phyloP scores from a whole-genome alignment of 805 yeast genomes.

The Phaffomyces opuntiae region DNA sequence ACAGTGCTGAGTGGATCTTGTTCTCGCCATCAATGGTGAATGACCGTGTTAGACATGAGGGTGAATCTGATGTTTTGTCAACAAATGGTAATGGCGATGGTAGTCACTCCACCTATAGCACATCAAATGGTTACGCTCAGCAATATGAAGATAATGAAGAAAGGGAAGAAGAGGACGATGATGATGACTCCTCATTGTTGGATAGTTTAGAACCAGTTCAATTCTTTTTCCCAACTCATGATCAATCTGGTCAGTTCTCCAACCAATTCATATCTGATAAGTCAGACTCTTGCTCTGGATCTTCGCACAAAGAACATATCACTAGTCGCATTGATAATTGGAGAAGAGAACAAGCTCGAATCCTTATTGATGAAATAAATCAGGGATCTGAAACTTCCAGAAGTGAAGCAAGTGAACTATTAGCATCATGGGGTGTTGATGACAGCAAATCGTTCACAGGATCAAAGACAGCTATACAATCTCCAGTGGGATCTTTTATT shows the following conservation, averaged over 20 bases:
- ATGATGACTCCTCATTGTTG: constrained; percentile 22
- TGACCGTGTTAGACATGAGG: background rate
- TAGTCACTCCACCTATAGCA: background rate
- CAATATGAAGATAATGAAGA: constrained; percentile 2
- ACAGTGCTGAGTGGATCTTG: constrained; percentile 21
- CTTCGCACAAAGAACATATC: constrained; percentile 16
- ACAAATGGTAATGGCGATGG: constrained; percentile 9
- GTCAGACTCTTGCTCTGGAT: constrained; percentile 1
- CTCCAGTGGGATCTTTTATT: constrained; percentile 1
- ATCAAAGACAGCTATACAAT: background rate
- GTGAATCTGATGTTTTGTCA: constrained; percentile 13
- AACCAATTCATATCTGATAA: background rate
- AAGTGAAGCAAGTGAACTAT: constrained; percentile 15
- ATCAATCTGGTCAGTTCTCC: constrained; percentile 11
- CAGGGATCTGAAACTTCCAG: constrained; percentile 10
- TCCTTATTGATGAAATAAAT: constrained; percentile 16
- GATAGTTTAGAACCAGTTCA: constrained; percentile 16
- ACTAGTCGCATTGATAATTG: constrained; percentile 22
- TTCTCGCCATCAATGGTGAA: constrained; percentile 17
- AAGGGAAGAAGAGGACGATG: constrained; percentile 14
- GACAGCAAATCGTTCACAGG: constrained; percentile 10
- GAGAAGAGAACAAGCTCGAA: constrained; percentile 23
- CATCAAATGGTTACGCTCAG: background rate
- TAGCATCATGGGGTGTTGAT: constrained; percentile 31
- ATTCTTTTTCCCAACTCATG: constrained; percentile 15